These are phyloP conservation scores for Naumovozyma dairenensis DNA, from an alignment of 805 yeast species.

Conservation along the genomic window DNA sequence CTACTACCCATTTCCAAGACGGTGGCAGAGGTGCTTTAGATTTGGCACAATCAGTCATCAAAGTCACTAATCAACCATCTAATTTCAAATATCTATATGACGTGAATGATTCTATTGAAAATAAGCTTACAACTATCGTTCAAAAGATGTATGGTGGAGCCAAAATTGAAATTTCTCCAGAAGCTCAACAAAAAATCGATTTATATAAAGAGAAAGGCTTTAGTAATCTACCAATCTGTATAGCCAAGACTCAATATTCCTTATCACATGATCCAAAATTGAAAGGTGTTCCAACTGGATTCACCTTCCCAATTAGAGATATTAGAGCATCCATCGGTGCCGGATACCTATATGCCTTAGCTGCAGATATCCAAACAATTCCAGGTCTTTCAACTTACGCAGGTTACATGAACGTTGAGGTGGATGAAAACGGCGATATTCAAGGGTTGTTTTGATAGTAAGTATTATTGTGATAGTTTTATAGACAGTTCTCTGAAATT, in stretches of 20 bases:
- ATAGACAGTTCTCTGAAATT: background rate
- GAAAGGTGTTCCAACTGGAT: slow-evolving; percentile 93
- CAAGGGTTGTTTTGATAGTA: slow-evolving; percentile 82
- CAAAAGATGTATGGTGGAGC: slow-evolving; percentile 89
- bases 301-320: slow-evolving; percentile 88
- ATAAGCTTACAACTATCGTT: slow-evolving; percentile 71
- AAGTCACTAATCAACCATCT: slow-evolving; percentile 46
- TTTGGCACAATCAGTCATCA: slow-evolving; percentile 74
- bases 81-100: slow-evolving; percentile 60
- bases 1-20: slow-evolving; percentile 88
- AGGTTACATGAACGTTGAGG: slow-evolving; percentile 96
- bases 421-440: slow-evolving; percentile 79
- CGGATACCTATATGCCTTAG: slow-evolving; percentile 90
- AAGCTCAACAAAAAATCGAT: slow-evolving; percentile 73
- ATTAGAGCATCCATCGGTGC: slow-evolving; percentile 94
- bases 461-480: too few species aligned
- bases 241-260: slow-evolving; percentile 96
- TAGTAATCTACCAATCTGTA: slow-evolving; percentile 85
- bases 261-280: slow-evolving; percentile 86
- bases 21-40: slow-evolving; percentile 88
- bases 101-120: slow-evolving; percentile 61
- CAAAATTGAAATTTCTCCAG: slow-evolving; percentile 68
- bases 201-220: slow-evolving; percentile 81
- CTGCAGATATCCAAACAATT: slow-evolving; percentile 94
- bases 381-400: slow-evolving; percentile 96